phyloP scores from a whole-genome alignment of 495 filamentous ascomycete species.

The Pyronema domesticum region DNA sequence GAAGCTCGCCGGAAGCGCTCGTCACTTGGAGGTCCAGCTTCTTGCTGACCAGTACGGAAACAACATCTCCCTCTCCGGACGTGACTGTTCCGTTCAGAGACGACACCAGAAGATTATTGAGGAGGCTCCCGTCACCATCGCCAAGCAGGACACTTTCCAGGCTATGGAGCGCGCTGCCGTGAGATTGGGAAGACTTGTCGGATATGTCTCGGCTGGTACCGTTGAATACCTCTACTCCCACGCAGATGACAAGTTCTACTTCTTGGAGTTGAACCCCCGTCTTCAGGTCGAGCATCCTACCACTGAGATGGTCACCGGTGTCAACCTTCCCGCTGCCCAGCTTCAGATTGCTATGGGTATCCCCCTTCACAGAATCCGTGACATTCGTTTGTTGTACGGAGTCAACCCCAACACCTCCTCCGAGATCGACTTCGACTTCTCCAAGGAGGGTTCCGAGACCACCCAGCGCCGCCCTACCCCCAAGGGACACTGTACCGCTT shows the following conservation, averaged over 20 bases:
- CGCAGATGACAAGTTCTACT: slow-evolving; percentile 97
- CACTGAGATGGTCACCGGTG: slow-evolving; percentile 97
- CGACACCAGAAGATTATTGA: slow-evolving; percentile 99
- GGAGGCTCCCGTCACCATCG: slow-evolving; percentile 93
- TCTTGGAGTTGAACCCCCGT: slow-evolving; percentile 93
- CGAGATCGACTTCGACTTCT: slow-evolving; percentile 94
- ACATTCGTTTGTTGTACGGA: slow-evolving; percentile 91
- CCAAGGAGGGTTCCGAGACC: slow-evolving; percentile 61
- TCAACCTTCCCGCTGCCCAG: slow-evolving; percentile 92
- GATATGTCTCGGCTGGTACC: slow-evolving; percentile 96
- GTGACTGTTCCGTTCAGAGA: slow-evolving; percentile 97
- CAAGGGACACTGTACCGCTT: slow-evolving; percentile 93
- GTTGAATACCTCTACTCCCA: slow-evolving; percentile 99
- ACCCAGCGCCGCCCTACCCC: slow-evolving; percentile 77
- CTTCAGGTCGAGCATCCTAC: slow-evolving; percentile 98
- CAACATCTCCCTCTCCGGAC: slow-evolving; percentile 95
- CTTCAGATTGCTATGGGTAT: slow-evolving; percentile 98
- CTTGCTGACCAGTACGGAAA: slow-evolving; percentile 98
- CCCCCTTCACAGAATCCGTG: slow-evolving; percentile 82
- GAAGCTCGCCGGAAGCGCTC: slow-evolving; percentile 92
- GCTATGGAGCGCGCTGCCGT: slow-evolving; percentile 96
- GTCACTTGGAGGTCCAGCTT: slow-evolving; percentile 94
- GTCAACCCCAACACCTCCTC: slow-evolving; percentile 73
- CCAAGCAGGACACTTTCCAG: slow-evolving; percentile 70
- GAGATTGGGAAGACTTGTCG: slow-evolving; percentile 77